Conservation (phyloP, 306 rosid genomes). For the Hippophae tibetana region DNA sequence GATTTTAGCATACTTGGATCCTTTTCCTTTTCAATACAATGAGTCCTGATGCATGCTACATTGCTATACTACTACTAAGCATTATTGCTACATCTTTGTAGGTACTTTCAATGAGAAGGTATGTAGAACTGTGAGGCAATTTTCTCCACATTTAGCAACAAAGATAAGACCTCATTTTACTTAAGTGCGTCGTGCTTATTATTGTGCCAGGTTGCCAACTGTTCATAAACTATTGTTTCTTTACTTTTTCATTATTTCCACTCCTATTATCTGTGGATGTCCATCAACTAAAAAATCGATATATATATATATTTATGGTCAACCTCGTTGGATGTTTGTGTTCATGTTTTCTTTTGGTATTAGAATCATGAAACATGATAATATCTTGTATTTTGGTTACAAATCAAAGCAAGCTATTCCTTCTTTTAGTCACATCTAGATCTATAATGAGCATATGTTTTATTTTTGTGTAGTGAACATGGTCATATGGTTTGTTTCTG, state of each 20-base stretch:
- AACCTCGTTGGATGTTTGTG: constrained; percentile 7
- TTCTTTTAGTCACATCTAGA: not conserved
- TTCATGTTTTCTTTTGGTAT: too few species aligned
- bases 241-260: constrained; percentile 28
- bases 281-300: constrained; percentile 84
- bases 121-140: constrained; percentile 72
- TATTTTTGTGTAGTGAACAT: too few species aligned
- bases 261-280: constrained; percentile 98
- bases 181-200: constrained; percentile 34
- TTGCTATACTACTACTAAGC: not conserved
- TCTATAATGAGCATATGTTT: not conserved
- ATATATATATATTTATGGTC: constrained; percentile 54
- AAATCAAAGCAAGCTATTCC: constrained; percentile 1
- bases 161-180: constrained; percentile 96
- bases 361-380: not conserved
- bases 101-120: constrained; percentile 93
- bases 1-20: too few species aligned
- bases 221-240: constrained; percentile 7
- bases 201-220: not conserved
- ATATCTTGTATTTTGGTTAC: constrained; percentile 3
- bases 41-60: not conserved
- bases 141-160: constrained; percentile 94
- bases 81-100: constrained; percentile 64
- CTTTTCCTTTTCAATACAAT: too few species aligned
- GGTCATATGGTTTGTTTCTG: too few species aligned